Percentiles rank a stretch among this genome's conserved stretches.
Conservation (phyloP, 116 monocot genomes). For the Trichopus zeylanicus region DNA sequence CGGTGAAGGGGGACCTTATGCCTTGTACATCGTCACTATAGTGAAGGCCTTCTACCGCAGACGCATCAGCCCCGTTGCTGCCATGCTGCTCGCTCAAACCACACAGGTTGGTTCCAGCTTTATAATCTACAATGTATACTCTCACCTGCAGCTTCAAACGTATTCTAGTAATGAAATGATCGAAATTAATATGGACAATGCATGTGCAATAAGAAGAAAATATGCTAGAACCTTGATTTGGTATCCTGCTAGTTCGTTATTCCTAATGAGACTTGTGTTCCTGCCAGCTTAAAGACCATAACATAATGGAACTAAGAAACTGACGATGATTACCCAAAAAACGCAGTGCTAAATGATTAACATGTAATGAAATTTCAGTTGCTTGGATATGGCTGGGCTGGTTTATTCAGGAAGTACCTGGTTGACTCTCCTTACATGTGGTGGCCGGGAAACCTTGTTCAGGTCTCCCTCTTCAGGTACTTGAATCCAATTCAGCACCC, state of each 20-base stretch:
- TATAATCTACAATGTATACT: too few species aligned
- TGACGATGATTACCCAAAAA: neutral
- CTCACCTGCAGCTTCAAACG: too few species aligned
- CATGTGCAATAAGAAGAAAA: too few species aligned
- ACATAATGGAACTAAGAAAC: neutral
- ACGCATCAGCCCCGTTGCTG: constrained; percentile 9
- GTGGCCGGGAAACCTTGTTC: too few species aligned
- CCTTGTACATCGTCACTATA: constrained; percentile 39
- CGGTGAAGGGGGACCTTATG: constrained; percentile 17
- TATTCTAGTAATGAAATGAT: too few species aligned
- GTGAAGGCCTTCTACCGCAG: constrained; percentile 41
- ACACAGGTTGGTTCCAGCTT: too few species aligned
- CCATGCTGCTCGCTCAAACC: constrained; percentile 23
- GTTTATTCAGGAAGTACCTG: constrained; percentile 20
- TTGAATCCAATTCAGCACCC: too few species aligned
- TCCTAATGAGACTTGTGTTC: neutral
- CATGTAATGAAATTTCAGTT: constrained; percentile 9
- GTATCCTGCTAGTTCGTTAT: too few species aligned
- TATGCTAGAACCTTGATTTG: too few species aligned
- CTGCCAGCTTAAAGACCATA: neutral
- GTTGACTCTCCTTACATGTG: constrained; percentile 30
- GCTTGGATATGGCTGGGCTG: constrained; percentile 39
- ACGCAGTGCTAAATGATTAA: neutral
- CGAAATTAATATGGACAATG: too few species aligned
- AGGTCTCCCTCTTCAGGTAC: too few species aligned